Base-by-base conservation (phyloP, 208 protist genomes). In the Wallacemonas sp. region DNA sequence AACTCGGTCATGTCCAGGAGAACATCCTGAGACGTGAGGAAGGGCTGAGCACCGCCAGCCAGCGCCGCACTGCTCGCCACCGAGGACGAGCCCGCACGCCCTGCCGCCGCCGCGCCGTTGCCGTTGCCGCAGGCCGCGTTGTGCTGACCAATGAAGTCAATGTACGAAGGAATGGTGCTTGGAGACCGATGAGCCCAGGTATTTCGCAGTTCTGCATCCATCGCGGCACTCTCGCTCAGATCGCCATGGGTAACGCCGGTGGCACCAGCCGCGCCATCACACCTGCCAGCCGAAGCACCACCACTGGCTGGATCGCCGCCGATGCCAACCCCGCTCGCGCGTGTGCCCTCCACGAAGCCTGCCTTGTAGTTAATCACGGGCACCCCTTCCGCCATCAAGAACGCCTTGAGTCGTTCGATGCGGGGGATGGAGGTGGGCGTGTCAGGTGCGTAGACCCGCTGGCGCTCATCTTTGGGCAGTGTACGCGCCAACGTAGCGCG, bases 1-100 rank as follows among this genome's bases (percentile, higher is more conserved):
- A 94, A 94, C 58, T 94, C 85, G 6, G 60, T 72, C 80, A 91
- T 88, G 62, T 94, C 80, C 0, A 94, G 68, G 17, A 70, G 70
- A 17, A 90, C 77, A 28, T 86, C 61, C 59, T 72, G 70, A 38
- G 80, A 87, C 17, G 84, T 87, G 21, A 84, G 62, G 11, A 53
- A 19, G 39, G 30, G 31, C 45, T 21, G 28, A 17, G 41, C 47
- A 4, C 51, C 51, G 27, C 51, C 24, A 15, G 46, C 46, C 46
- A 26, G 6, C 15, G 46, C 46, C n/a, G 46, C 46, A 26, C 26
- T 54, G 51, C 30, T 58, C 30, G n/a, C 51, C 6, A 58, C 31
- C 12, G 47, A 14, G 6, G 11, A 8, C 6, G 34, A 55, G 26
- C n/a, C n/a, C n/a, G n/a, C n/a, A n/a, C n/a, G n/a, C n/a, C n/a